Conservation (phyloP, 768 basidiomycete species). For the Grammothele lineata region DNA sequence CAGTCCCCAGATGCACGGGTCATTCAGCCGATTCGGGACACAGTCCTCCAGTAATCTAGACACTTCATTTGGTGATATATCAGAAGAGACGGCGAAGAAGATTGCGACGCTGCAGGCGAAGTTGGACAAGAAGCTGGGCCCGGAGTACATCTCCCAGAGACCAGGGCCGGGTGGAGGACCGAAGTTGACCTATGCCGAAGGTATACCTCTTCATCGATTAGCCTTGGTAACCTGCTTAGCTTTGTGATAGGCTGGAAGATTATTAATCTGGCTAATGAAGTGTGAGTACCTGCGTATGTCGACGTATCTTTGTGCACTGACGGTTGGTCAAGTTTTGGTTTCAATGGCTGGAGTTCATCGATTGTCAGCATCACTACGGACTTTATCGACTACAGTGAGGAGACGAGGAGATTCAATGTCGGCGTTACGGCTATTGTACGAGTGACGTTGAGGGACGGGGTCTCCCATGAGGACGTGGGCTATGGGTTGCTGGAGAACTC, state of each 20-base stretch:
- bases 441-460: constrained; percentile 84
- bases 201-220: too few relatives aligned
- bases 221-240: constrained; percentile 73
- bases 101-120: constrained; percentile 76
- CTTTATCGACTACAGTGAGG: constrained; percentile 72
- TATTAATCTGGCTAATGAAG: constrained; percentile 96
- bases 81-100: constrained; percentile 59
- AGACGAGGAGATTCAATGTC: constrained; percentile 59
- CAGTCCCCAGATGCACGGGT: constrained; percentile 54
- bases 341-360: constrained; percentile 91
- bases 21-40: constrained; percentile 21
- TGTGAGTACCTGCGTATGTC: constrained; percentile 27
- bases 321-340: constrained; percentile 57
- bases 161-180: constrained; percentile 84
- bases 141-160: constrained; percentile 87
- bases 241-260: constrained; percentile 71
- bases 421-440: constrained; percentile 84
- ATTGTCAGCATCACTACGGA: constrained; percentile 73
- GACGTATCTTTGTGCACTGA: neutral
- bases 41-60: constrained; percentile 11
- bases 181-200: constrained; percentile 92
- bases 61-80: constrained; percentile 37
- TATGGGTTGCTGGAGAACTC: constrained; percentile 85
- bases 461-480: constrained; percentile 90
- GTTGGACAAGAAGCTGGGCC: constrained; percentile 85